Percentiles rank a stretch among this genome's conserved stretches.
These are phyloP conservation scores for Aspergillus sp. DNA, from an alignment of 2,329 filamentous ascomycete species.

Conservation along the genomic window DNA sequence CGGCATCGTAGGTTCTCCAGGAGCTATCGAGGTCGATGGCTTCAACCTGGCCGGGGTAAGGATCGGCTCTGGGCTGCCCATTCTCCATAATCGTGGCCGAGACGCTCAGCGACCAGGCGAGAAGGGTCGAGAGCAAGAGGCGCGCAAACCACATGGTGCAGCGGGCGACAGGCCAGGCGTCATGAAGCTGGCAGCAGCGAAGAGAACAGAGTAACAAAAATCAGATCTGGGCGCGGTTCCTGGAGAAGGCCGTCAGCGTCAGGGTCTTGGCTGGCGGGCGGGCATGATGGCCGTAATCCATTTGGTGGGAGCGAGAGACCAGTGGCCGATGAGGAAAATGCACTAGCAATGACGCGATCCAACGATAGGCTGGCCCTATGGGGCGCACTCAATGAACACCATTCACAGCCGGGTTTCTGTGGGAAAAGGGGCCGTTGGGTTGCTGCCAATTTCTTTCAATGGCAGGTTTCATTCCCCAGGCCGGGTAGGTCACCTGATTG, in stretches of 20 bases:
- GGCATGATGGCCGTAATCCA: neutral
- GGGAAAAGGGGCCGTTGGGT: neutral
- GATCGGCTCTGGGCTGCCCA: conserved; percentile 38
- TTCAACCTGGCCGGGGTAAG: conserved; percentile 40
- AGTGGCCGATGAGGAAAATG: neutral
- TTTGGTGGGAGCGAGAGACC: neutral
- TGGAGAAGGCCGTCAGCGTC: neutral
- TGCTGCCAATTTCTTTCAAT: too few relatives aligned
- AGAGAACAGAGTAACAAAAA: neutral
- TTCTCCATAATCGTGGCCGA: conserved; percentile 45
- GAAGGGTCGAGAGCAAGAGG: neutral
- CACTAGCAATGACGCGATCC: conserved; percentile 11
- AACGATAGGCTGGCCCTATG: conserved; percentile 3
- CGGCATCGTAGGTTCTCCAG: conserved; percentile 52
- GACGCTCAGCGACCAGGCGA: conserved; percentile 16
- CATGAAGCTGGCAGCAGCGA: neutral
- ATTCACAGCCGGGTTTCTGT: neutral
- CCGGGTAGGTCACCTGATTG: too few relatives aligned
- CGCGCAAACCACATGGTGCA: conserved; percentile 3
- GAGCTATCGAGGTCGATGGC: conserved; percentile 30
- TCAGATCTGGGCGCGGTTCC: neutral
- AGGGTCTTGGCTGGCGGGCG: neutral
- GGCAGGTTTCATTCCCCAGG: neutral
- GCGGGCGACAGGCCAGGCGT: neutral
- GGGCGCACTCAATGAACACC: neutral